Evolutionary conservation across 2,329 filamentous ascomycete genomes (phyloP), one percentile per base, ranked within the genome.

Genomic region (Biscogniauxia mediterranea): DNA sequence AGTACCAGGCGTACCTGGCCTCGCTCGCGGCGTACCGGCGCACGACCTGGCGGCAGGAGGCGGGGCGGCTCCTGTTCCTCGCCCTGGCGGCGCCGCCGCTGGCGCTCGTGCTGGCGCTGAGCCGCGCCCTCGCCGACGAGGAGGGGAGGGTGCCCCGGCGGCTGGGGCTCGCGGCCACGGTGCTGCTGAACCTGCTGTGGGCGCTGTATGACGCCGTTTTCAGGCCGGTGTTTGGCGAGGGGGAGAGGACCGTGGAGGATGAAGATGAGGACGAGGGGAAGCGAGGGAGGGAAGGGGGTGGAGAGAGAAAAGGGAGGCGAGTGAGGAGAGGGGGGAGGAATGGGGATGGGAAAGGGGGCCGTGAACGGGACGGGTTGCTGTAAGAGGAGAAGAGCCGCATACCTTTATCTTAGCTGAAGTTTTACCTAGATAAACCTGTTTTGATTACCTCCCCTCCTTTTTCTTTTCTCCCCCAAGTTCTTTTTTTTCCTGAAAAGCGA

Each of bases 191-290:
- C 50, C 13, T 72, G 0, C 75, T 87, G 67, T 93, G 90, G 90
- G 70, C 67, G 53, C 82, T 76, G 54, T 92, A 93, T 76, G 89
- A 92, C 76, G 62, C 56, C 0, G 71, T 85, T 19, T 89, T 89
- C 66, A 88, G 86, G 74, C 78, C 76, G 0, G 50, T 89, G 0
- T 97, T 96, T 80, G 94, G 94, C 0, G 91, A 98, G 71, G 95
- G 95, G 0, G 94, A 98, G 80, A 85, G 83, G 69, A 88, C 86
- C 3, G 60, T 67, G 54, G 61, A 66, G 2, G 66, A 69, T 0
- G 66, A 69, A 3, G 64, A 66, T 4, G 66, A 64, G 19, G 56
- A 23, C 19, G n/a, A 5, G 15, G 5, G 13, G 38, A 5, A 11
- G 42, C 28, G 21, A 3, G 15, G 20, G 20, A 50, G 1, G 28